A percentile compares a stretch with the other conserved stretches of the same genome.
Conservation (phyloP, 2,329 filamentous ascomycete species). For the Dactylellina haptotyla region DNA sequence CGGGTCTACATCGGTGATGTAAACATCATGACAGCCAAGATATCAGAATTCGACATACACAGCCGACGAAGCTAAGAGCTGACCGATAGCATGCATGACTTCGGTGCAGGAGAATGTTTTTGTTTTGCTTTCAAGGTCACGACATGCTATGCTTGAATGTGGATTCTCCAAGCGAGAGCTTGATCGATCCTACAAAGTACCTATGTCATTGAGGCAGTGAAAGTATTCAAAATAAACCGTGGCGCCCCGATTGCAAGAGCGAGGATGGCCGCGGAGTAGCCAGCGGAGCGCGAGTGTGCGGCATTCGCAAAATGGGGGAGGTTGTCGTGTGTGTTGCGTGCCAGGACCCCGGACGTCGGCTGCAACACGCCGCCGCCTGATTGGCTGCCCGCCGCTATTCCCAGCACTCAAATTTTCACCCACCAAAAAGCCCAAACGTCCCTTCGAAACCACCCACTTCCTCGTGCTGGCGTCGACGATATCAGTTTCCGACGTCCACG, state of each 20-base stretch:
- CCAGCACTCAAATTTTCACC: conserved; percentile 42
- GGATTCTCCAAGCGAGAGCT: background rate
- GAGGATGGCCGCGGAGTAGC: no score
- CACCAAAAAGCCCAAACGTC: conserved; percentile 4
- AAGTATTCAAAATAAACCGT: no score
- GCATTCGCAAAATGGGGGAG: no score
- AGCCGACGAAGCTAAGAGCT: background rate
- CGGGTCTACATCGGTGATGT: conserved; percentile 9
- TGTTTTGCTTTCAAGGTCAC: background rate
- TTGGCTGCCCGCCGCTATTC: conserved; percentile 16
- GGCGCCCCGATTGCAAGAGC: no score
- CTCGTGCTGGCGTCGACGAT: conserved; percentile 33
- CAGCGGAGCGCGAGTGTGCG: no score
- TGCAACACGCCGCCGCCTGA: conserved; percentile 34
- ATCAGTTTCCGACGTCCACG: conserved; percentile 17
- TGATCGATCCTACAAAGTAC: no score
- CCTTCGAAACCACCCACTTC: background rate
- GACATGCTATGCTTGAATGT: background rate
- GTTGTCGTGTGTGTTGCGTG: conserved; percentile 27
- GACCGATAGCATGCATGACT: background rate
- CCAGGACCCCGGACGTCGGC: conserved; percentile 17
- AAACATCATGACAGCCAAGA: background rate
- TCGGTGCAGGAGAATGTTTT: background rate
- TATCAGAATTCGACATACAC: background rate
- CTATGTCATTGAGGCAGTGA: no score